A percentile compares a stretch with the other conserved stretches of the same genome.
Evolutionary conservation across 106 monocot genomes (phyloP).

Genomic region (Narthecium ossifragum): DNA sequence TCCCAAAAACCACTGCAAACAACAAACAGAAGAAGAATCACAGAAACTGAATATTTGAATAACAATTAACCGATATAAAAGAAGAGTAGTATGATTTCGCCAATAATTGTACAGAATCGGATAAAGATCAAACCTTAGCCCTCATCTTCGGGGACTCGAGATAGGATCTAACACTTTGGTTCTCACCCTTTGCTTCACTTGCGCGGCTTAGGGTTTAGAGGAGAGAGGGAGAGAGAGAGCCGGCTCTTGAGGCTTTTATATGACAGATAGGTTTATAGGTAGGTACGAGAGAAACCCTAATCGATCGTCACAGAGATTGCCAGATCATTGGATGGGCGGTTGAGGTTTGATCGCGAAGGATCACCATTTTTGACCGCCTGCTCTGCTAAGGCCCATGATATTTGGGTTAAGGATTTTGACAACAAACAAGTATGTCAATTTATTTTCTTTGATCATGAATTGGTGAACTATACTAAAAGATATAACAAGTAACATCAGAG

Average conservation of each 20-base stretch:
- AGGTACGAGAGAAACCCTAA: too few species aligned
- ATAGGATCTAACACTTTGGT: not conserved
- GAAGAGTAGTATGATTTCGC: not conserved
- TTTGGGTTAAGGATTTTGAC: too few species aligned
- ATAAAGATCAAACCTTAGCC: not conserved
- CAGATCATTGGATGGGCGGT: not conserved
- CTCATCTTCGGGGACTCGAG: not conserved
- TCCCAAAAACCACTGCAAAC: not conserved
- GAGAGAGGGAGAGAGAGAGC: not conserved
- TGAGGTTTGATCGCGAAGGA: not conserved
- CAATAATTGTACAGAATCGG: too few species aligned
- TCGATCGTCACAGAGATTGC: too few species aligned
- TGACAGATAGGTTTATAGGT: not conserved
- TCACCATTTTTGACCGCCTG: not conserved
- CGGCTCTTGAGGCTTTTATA: too few species aligned
- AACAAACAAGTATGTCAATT: too few species aligned
- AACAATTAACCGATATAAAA: not conserved
- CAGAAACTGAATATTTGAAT: not conserved
- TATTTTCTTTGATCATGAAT: too few species aligned
- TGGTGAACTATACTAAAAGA: too few species aligned
- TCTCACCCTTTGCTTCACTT: too few species aligned
- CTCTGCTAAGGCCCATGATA: too few species aligned
- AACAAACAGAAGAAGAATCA: not conserved
- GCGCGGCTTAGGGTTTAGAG: conserved; percentile 1
- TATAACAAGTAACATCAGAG: too few species aligned